These are phyloP conservation scores for Cyberlindnera veronae DNA, from an alignment of 805 yeast species.

Conservation along the genomic window DNA sequence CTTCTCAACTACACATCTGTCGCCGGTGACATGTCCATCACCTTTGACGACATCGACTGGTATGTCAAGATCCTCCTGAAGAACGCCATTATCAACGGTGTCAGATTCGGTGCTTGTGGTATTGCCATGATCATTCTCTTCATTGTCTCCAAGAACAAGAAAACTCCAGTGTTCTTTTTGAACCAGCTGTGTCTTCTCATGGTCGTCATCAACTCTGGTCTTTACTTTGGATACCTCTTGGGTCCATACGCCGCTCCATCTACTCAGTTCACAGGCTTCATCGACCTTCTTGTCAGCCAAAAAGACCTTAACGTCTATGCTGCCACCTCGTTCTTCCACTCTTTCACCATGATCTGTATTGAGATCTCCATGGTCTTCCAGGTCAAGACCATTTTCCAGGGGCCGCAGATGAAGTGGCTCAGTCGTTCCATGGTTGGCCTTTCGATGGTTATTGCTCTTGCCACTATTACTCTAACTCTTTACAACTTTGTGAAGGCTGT, in stretches of 20 bases:
- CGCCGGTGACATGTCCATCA: constrained; percentile 35
- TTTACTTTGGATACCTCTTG: constrained; percentile 52
- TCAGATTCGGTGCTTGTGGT: constrained; percentile 53
- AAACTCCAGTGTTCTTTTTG: constrained; percentile 68
- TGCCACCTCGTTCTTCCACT: constrained; percentile 58
- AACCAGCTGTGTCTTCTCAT: constrained; percentile 60
- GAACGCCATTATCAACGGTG: constrained; percentile 49
- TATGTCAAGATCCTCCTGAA: constrained; percentile 33
- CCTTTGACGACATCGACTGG: constrained; percentile 42
- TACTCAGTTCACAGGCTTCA: constrained; percentile 44
- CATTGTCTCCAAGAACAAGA: constrained; percentile 48
- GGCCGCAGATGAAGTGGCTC: constrained; percentile 43
- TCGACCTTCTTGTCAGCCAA: constrained; percentile 32
- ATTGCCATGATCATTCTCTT: constrained; percentile 44
- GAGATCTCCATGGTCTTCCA: constrained; percentile 71
- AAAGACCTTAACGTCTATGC: constrained; percentile 47
- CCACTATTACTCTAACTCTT: constrained; percentile 58
- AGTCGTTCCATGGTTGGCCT: constrained; percentile 38
- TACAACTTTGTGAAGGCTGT: constrained; percentile 46
- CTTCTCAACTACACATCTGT: constrained; percentile 40
- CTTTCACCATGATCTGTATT: constrained; percentile 55
- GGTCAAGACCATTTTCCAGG: constrained; percentile 62
- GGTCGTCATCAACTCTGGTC: constrained; percentile 55
- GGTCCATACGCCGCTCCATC: constrained; percentile 51
- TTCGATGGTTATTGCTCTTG: constrained; percentile 44